Percentiles rank a stretch among this genome's conserved stretches.
phyloP scores from a whole-genome alignment of 1,284 basidiomycete species.

The Uromyces viciae-fabae region DNA sequence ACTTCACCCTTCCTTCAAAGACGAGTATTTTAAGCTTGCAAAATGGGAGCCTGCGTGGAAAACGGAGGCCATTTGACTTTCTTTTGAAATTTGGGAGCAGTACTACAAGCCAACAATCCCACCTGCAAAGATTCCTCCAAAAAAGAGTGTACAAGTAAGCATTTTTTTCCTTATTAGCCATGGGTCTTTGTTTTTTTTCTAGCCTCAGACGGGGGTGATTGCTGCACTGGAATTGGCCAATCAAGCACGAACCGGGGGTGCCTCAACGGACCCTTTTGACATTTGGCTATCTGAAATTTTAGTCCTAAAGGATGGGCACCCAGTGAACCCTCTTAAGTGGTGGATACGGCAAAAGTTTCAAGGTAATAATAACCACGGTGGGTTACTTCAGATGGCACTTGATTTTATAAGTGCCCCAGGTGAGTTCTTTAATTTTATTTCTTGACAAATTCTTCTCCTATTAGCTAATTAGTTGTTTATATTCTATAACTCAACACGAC shows the following conservation, averaged over 20 bases:
- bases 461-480: not conserved
- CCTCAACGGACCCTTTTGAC: not conserved
- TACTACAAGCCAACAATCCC: not conserved
- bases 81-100: not conserved
- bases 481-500: not conserved
- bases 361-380: slow-evolving; percentile 9
- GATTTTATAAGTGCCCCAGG: slow-evolving; percentile 5
- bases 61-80: not conserved
- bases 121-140: not conserved
- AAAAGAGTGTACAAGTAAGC: not conserved
- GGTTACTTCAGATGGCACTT: not conserved
- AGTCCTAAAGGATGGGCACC: not conserved
- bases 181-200: slow-evolving; percentile 1
- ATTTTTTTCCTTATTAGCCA: too few species aligned
- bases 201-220: slow-evolving; percentile 3
- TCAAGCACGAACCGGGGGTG: not conserved
- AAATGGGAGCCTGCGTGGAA: not conserved
- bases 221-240: not conserved
- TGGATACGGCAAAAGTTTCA: not conserved
- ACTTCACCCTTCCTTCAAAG: not conserved
- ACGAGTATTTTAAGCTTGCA: not conserved
- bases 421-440: not conserved
- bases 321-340: not conserved
- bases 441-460: not conserved
- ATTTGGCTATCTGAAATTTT: not conserved